Conservation (phyloP, 2,329 filamentous ascomycete genomes). For the Furcasterigmium sp. region DNA sequence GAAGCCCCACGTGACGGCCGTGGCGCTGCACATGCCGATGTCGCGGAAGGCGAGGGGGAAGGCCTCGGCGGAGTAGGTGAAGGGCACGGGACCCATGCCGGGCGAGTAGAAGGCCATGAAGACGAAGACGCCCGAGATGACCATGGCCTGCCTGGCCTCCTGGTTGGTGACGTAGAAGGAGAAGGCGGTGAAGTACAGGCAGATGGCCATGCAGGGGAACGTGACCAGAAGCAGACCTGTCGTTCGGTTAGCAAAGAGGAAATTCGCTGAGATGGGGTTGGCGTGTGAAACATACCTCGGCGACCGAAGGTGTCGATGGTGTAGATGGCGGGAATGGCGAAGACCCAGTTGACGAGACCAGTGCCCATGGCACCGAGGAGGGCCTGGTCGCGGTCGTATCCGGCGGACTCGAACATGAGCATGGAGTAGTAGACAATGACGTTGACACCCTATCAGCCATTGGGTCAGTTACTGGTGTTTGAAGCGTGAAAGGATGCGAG, state of each 20-base stretch:
- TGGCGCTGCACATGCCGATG: slow-evolving; percentile 25
- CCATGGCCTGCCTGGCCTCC: slow-evolving; percentile 21
- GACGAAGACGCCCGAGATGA: slow-evolving; percentile 31
- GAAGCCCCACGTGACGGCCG: slow-evolving; percentile 34
- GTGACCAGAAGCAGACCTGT: slow-evolving; percentile 48
- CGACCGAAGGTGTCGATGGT: slow-evolving; percentile 56
- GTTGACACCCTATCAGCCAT: slow-evolving; percentile 42
- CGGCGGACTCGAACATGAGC: slow-evolving; percentile 30
- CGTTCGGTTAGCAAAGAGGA: no score
- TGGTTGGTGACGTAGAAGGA: slow-evolving; percentile 32
- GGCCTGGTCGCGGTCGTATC: slow-evolving; percentile 33
- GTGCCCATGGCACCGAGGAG: slow-evolving; percentile 52
- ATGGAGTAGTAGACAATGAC: slow-evolving; percentile 52
- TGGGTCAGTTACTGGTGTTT: no score
- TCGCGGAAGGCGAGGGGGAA: slow-evolving; percentile 49
- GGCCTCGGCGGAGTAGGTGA: slow-evolving; percentile 55
- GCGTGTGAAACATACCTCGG: slow-evolving; percentile 28
- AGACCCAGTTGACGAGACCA: slow-evolving; percentile 52
- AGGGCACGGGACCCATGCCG: slow-evolving; percentile 52
- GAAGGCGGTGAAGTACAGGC: slow-evolving; percentile 47
- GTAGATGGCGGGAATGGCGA: slow-evolving; percentile 52
- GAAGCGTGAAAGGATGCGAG: no score
- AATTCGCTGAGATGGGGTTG: no score
- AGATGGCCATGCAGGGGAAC: slow-evolving; percentile 53
- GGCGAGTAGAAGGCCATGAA: slow-evolving; percentile 38